Base-by-base conservation (phyloP, 73 alveolate species). In the Breviolum minutum region DNA sequence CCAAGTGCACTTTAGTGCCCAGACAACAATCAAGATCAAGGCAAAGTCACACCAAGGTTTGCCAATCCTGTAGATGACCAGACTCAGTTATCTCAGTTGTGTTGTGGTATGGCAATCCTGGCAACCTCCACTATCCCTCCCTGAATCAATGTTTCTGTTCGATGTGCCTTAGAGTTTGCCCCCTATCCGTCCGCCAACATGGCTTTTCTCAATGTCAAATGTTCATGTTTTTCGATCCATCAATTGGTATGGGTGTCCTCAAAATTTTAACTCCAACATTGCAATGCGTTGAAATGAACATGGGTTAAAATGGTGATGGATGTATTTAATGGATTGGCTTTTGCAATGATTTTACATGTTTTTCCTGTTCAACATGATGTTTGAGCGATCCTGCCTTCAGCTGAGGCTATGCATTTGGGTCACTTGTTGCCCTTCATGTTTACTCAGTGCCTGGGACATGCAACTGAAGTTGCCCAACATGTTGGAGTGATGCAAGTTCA, bases 361-460 rank as follows among this genome's bases (percentile, higher is more conserved):
- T 24, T 48, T 22, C 60, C 60, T 79, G 64, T 14, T 24, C 12
- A 63, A 2, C 62, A n/a, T 63, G 87, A 27, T 29, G 8, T 79
- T 19, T 79, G 64, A 27, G 16, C 30, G 63, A 16, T 29, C 24
- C 0, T 8, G 63, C 63, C 86, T 27, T 7, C 30, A 17, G 86
- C 63, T 77, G 63, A 99, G 74, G 99, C 99, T 29, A 99, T 99
- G 99, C 99, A 99, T 97, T 98, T 99, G 95, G 99, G 99, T 7
- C 99, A 99, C 99, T 99, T 99, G 99, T 62, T 99, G 99, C 99
- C 99, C 62, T 99, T 99, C 99, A 54, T 99, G 95, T 99, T 99
- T 99, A 99, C 99, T 93, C 99, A 99, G 99, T 99, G 99, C 99
- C 99, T 99, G 85, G 99, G 99, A 95, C 99, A 99, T 62, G 99